Conservation (phyloP, 257 asterid genomes). For the Marsdenia floribunda region DNA sequence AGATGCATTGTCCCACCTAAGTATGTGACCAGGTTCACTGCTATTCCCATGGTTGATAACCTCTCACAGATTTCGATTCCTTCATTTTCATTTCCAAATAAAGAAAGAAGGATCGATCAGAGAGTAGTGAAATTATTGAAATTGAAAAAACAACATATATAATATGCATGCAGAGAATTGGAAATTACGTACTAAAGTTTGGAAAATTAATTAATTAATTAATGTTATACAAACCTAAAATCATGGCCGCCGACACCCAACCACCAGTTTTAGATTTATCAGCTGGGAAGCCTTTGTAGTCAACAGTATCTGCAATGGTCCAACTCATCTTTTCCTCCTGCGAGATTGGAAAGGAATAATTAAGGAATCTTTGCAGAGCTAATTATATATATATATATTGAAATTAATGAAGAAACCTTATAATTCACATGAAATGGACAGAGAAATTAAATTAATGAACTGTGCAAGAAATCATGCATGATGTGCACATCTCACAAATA, state of each 20-base stretch:
- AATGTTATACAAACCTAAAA: constrained; percentile 50
- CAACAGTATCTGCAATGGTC: constrained; percentile 67
- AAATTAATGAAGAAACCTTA: too few relatives aligned
- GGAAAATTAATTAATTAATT: too few relatives aligned
- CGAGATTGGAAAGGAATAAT: constrained; percentile 4
- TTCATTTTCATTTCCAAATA: background rate
- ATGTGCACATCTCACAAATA: background rate
- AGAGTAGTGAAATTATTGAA: too few relatives aligned
- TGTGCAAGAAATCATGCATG: background rate
- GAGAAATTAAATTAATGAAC: too few relatives aligned
- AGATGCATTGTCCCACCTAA: constrained; percentile 34
- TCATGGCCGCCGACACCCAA: constrained; percentile 89
- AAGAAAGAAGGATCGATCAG: background rate
- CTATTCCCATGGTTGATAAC: constrained; percentile 41
- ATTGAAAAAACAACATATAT: too few relatives aligned
- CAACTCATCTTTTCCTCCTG: constrained; percentile 50
- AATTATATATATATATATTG: too few relatives aligned
- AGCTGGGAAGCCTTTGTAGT: constrained; percentile 76
- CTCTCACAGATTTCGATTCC: constrained; percentile 42
- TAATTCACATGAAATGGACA: too few relatives aligned
- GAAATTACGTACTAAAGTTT: background rate
- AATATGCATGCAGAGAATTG: constrained; percentile 14
- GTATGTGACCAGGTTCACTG: constrained; percentile 37
- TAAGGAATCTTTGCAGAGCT: too few relatives aligned
- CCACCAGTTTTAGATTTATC: constrained; percentile 79